phyloP scores from a whole-genome alignment of 2,329 filamentous ascomycete genomes.

The Xylariaceae sp. region DNA sequence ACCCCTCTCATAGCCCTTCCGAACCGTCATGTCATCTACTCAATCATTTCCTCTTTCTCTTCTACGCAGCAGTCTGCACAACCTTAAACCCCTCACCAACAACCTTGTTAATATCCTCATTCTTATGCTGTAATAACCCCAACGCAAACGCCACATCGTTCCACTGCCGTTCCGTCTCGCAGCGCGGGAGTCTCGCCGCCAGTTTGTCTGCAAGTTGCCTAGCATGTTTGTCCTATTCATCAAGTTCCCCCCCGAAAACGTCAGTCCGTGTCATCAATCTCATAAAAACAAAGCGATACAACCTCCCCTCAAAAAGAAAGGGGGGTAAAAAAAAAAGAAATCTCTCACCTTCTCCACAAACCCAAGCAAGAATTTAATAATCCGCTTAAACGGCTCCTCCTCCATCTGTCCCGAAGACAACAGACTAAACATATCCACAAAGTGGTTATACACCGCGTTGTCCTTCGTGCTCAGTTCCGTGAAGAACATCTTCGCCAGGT shows the following conservation, averaged over 20 bases:
- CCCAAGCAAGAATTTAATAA: slow-evolving; percentile 86
- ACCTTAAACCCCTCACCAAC: slow-evolving; percentile 71
- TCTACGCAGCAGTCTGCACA: slow-evolving; percentile 51
- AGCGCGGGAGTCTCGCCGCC: slow-evolving; percentile 75
- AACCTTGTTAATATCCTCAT: slow-evolving; percentile 77
- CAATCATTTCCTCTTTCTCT: neutral
- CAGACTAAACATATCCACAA: slow-evolving; percentile 97
- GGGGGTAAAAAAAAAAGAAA: neutral
- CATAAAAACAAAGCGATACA: too few relatives aligned
- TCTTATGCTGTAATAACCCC: slow-evolving; percentile 84
- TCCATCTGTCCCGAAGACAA: slow-evolving; percentile 79
- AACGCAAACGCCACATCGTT: slow-evolving; percentile 93
- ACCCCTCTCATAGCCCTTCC: neutral
- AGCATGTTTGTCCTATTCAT: slow-evolving; percentile 82
- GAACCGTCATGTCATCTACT: neutral
- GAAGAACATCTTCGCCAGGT: slow-evolving; percentile 97
- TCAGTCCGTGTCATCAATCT: neutral
- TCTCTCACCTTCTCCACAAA: slow-evolving; percentile 89
- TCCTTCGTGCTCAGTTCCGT: slow-evolving; percentile 96
- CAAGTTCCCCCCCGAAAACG: neutral
- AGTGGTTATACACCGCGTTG: slow-evolving; percentile 98
- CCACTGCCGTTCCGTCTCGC: slow-evolving; percentile 93
- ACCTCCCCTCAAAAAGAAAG: too few relatives aligned
- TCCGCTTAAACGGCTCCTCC: slow-evolving; percentile 78
- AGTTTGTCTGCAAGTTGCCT: slow-evolving; percentile 91